These are phyloP conservation scores for Multifurca ochricompacta DNA, from an alignment of 768 basidiomycete genomes.

Conservation along the genomic window DNA sequence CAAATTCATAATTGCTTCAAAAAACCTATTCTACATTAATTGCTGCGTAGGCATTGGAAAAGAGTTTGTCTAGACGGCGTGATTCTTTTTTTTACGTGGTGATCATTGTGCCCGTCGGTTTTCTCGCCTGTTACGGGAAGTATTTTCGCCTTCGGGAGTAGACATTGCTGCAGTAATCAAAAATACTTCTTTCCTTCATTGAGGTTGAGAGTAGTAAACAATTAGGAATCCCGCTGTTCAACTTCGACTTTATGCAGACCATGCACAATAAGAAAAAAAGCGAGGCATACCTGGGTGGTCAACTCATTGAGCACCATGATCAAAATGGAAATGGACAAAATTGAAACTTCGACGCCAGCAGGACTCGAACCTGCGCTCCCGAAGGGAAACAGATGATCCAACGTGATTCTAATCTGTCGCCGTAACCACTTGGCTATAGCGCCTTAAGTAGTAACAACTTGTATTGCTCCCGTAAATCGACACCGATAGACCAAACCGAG, in stretches of 20 bases:
- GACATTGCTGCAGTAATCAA: constrained; percentile 7
- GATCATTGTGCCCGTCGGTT: neutral
- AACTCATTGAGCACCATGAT: neutral
- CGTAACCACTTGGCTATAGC: constrained; percentile 77
- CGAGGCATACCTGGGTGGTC: neutral
- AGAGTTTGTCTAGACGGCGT: constrained; percentile 3
- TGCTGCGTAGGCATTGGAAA: constrained; percentile 1
- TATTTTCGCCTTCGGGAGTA: neutral
- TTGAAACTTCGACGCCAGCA: constrained; percentile 20
- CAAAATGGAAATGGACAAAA: neutral
- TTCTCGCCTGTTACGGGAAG: neutral
- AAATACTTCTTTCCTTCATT: neutral
- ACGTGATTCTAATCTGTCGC: constrained; percentile 59
- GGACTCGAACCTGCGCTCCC: constrained; percentile 24
- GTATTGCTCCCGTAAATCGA: neutral
- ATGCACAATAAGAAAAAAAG: too few species aligned
- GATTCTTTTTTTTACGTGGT: neutral
- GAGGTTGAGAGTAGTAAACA: neutral
- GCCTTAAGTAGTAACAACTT: constrained; percentile 31
- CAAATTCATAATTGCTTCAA: constrained; percentile 29
- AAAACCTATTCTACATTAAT: constrained; percentile 6
- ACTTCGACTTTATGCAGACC: too few species aligned
- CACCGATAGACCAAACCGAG: too few species aligned
- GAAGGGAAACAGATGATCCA: constrained; percentile 21
- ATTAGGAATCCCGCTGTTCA: too few species aligned